Evolutionary conservation across 1,284 basidiomycete species (phyloP), one percentile per base, ranked within the genome.

Genomic region (Tranzscheliella williamsii): DNA sequence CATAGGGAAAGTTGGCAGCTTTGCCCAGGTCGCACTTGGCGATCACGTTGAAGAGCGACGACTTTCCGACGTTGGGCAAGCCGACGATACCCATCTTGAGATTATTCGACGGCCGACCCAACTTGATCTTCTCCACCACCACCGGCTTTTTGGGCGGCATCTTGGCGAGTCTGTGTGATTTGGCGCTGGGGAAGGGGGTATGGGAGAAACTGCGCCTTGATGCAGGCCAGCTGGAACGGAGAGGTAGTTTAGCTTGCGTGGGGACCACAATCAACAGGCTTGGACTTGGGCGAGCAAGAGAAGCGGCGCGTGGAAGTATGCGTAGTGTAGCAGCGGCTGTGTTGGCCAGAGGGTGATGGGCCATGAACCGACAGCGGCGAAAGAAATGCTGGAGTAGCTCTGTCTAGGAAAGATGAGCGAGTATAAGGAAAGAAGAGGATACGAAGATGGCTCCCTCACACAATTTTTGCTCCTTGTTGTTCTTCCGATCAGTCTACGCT

Each of bases 1-100:
- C 92, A 75, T 97, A 99, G 16, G 95, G 95, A 79, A 95, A 99
- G 83, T 99, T 99, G 79, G 92, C 92, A 35, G 91, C 87, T 80
- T 95, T 94, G 68, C 90, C 94, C n/a, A 97, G 84, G 80, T 96
- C 75, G 49, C 70, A 72, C 78, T 97, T 87, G 44, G 95, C 93
- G 46, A 98, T 85, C 35, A 85, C 87, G 80, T 99, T 99, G 86
- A 81, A 80, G 31, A 79, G 51, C 17, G 73, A 70, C 13, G 72
- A 75, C 54, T 79, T 78, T 20, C 76, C 76, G 35, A 73, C 67
- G 55, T 71, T 76, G 45, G 75, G 75, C 37, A 77, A 45, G 47
- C 75, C 75, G 35, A 77, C 75, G 42, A 77, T 77, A 40, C 75
- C 75, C 70, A 77, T 75, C 64, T 72, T 72, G 43, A 77, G 61